phyloP scores from a whole-genome alignment of 2,329 filamentous ascomycete genomes.

The Monilinia polystroma region DNA sequence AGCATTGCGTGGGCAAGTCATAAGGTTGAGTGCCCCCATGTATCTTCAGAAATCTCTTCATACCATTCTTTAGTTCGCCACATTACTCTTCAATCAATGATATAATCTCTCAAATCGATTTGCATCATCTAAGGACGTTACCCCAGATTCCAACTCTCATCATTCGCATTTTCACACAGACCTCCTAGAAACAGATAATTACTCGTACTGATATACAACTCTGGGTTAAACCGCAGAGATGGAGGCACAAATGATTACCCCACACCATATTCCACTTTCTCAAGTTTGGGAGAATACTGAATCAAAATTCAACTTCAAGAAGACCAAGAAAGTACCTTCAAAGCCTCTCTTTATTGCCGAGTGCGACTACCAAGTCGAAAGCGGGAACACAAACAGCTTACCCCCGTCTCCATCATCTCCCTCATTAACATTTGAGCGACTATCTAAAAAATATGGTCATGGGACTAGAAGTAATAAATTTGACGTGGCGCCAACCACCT shows the following conservation, averaged over 20 bases:
- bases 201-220: not conserved
- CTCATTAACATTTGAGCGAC: slow-evolving; percentile 18
- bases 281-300: not conserved
- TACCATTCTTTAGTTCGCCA: not conserved
- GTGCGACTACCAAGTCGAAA: slow-evolving; percentile 21
- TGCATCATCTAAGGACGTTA: not conserved
- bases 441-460: not conserved
- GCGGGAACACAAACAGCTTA: not conserved
- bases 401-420: slow-evolving; percentile 4
- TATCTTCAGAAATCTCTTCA: not conserved
- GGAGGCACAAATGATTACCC: not conserved
- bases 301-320: not conserved
- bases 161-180: slow-evolving; percentile 1
- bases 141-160: not conserved
- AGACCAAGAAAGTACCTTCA: not conserved
- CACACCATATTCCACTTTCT: not conserved
- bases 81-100: not conserved
- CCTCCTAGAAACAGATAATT: not conserved
- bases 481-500: not conserved
- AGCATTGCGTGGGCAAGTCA: slow-evolving; percentile 3
- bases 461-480: not conserved
- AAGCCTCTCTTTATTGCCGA: slow-evolving; percentile 17
- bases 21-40: not conserved
- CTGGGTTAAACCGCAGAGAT: not conserved
- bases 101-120: not conserved